Evolutionary conservation across 352 stramenopile species (phyloP).

Genomic region (Hyaloperonospora arabidopsidis): DNA sequence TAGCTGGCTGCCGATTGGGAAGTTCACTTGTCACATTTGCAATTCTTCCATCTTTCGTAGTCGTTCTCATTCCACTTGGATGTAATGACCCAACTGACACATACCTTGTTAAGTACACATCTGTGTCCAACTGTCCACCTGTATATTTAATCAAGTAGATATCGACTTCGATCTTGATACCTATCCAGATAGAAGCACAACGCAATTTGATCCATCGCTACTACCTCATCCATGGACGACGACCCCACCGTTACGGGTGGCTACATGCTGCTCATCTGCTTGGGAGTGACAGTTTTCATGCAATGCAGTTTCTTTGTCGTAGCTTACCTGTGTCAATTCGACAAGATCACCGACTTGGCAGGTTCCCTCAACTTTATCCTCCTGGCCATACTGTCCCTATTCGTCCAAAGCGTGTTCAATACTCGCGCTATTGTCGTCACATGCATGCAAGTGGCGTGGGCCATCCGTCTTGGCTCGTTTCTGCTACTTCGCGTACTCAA

Average conservation of each 20-base stretch:
- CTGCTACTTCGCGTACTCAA: constrained; percentile 59
- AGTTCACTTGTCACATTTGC: too few species aligned
- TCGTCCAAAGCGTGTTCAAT: constrained; percentile 37
- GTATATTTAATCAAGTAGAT: too few species aligned
- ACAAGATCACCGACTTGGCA: constrained; percentile 61
- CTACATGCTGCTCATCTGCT: constrained; percentile 38
- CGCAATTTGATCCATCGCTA: neutral
- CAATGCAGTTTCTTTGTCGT: constrained; percentile 57
- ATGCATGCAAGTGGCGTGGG: constrained; percentile 43
- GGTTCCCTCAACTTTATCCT: constrained; percentile 53
- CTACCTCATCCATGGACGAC: constrained; percentile 10
- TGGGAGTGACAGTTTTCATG: constrained; percentile 42
- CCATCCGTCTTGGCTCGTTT: constrained; percentile 55
- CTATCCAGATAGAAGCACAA: neutral
- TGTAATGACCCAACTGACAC: too few species aligned
- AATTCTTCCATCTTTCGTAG: too few species aligned
- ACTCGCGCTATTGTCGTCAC: constrained; percentile 46
- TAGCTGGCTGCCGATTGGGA: too few species aligned
- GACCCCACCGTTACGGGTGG: constrained; percentile 23
- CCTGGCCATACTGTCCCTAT: constrained; percentile 42
- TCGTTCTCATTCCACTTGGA: too few species aligned
- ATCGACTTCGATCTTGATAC: too few species aligned
- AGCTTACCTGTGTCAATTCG: constrained; percentile 52
- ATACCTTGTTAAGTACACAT: too few species aligned
- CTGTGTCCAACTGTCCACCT: too few species aligned